Base-by-base conservation (phyloP, 2,329 filamentous ascomycete genomes). In the Pseudogymnoascus sp. region DNA sequence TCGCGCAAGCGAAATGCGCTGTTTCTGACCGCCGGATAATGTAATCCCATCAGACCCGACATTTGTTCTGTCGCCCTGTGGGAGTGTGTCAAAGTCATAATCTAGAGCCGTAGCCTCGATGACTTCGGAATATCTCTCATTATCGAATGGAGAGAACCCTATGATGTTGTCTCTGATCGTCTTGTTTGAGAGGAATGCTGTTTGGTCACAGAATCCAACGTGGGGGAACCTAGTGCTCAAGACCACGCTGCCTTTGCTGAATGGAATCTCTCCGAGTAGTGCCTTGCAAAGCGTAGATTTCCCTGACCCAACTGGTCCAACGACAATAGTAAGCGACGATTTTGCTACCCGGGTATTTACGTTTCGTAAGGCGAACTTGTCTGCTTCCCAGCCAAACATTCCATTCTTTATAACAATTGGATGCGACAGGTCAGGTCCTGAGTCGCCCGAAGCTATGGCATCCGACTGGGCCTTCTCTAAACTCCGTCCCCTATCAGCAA, bases 121-220 rank as follows among this genome's bases (percentile, higher is more conserved):
- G 19, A 72, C 68, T 59, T 64, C 26, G 1, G 44, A 15, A 65
- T 71, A 72, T 64, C 70, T 71, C 11, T 65, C 63, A 17, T 68
- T 65, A 37, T 75, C 69, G 33, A 64, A 67, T 3, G 56, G 61
- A 1, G 66, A 66, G 21, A 65, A 65, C 0, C 74, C 76, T 0
- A 75, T 63, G 6, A 80, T 77, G 37, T 76, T 77, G 0, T 76
- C 67, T 9, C 70, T 70, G 26, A 79, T 69, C 0, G 74, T 74
- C 1, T 68, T 71, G 62, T 80, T 80, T 1, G 71, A 71, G 3
- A 80, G 72, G 75, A 77, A 80, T 0, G 78, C 74, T 0, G 69
- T 70, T 64, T 80, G 79, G 59, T 76, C 74, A 61, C 77, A 79
- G 64, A 77, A 80, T 2, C 74, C 77, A 11, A 76, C 35, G 9